Percentiles rank a stretch among this genome's conserved stretches.
These are phyloP conservation scores for Pleurotus sapidus DNA, from an alignment of 768 basidiomycete species.

Conservation along the genomic window DNA sequence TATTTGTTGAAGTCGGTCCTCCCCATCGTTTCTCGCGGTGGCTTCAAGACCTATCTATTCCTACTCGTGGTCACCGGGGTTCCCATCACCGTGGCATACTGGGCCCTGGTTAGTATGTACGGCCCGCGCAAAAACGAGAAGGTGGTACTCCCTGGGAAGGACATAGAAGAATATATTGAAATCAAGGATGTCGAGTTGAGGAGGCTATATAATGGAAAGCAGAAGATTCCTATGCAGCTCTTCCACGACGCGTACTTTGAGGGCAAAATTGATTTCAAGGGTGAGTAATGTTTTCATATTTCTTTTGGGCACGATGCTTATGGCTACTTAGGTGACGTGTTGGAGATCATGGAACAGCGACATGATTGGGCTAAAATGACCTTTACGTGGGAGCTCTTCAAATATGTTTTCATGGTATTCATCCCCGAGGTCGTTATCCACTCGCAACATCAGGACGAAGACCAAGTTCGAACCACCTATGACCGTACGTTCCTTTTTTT, in stretches of 20 bases:
- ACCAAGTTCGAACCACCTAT: slow-evolving; percentile 94
- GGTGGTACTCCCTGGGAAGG: slow-evolving; percentile 78
- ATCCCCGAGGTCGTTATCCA: slow-evolving; percentile 95
- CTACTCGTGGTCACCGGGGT: slow-evolving; percentile 69
- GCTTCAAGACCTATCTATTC: slow-evolving; percentile 84
- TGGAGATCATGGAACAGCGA: slow-evolving; percentile 91
- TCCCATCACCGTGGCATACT: slow-evolving; percentile 83
- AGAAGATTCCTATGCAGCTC: slow-evolving; percentile 96
- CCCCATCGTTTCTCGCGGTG: slow-evolving; percentile 80
- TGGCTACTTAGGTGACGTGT: slow-evolving; percentile 69
- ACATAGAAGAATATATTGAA: slow-evolving; percentile 87
- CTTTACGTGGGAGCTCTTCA: slow-evolving; percentile 89
- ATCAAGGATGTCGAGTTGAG: slow-evolving; percentile 84
- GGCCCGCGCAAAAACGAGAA: slow-evolving; percentile 83
- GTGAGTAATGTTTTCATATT: slow-evolving; percentile 36
- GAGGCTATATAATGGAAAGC: slow-evolving; percentile 73
- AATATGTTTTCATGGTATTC: slow-evolving; percentile 85
- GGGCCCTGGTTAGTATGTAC: slow-evolving; percentile 82
- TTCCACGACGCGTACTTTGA: slow-evolving; percentile 99
- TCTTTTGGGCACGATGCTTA: neutral
- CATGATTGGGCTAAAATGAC: slow-evolving; percentile 95
- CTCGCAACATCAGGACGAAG: slow-evolving; percentile 88
- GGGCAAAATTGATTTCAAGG: slow-evolving; percentile 94
- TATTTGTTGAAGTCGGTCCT: slow-evolving; percentile 80
- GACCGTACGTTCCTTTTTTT: slow-evolving; percentile 57